Evolutionary conservation across 2,329 filamentous ascomycete genomes (phyloP).

Genomic region (Herpotrichia juniperi): DNA sequence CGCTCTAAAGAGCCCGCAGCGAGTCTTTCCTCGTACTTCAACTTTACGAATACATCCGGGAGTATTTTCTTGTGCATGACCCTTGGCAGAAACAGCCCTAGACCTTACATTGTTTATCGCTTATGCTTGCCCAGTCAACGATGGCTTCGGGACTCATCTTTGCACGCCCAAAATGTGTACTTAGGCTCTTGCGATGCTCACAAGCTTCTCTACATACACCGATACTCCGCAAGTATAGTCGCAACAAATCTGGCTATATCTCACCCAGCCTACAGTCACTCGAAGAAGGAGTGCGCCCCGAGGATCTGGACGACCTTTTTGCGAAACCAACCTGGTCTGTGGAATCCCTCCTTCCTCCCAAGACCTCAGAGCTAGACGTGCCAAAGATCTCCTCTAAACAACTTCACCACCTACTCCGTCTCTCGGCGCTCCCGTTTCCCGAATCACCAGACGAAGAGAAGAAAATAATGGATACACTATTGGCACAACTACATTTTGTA

Average conservation of each 20-base stretch:
- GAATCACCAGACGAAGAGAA: conserved; percentile 66
- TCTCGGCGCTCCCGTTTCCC: conserved; percentile 85
- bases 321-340: conserved; percentile 84
- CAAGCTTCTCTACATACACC: neutral
- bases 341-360: conserved; percentile 68
- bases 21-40: neutral
- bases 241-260: neutral
- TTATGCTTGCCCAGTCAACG: conserved; percentile 2
- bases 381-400: conserved; percentile 66
- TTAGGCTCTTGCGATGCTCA: neutral
- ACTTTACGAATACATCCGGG: neutral
- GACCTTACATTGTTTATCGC: neutral
- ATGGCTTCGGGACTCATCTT: conserved; percentile 7
- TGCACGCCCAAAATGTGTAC: neutral
- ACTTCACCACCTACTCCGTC: conserved; percentile 82
- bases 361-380: conserved; percentile 31
- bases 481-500: conserved; percentile 90
- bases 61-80: neutral
- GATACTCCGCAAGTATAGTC: neutral
- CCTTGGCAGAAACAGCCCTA: neutral
- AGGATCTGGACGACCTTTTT: conserved; percentile 55
- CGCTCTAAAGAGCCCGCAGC: neutral
- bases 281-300: conserved; percentile 21
- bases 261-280: neutral
- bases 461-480: conserved; percentile 74